Percentiles rank a stretch among this genome's conserved stretches.
Evolutionary conservation across 257 asterid genomes (phyloP).

Genomic region (Craterostigma plantagineum): DNA sequence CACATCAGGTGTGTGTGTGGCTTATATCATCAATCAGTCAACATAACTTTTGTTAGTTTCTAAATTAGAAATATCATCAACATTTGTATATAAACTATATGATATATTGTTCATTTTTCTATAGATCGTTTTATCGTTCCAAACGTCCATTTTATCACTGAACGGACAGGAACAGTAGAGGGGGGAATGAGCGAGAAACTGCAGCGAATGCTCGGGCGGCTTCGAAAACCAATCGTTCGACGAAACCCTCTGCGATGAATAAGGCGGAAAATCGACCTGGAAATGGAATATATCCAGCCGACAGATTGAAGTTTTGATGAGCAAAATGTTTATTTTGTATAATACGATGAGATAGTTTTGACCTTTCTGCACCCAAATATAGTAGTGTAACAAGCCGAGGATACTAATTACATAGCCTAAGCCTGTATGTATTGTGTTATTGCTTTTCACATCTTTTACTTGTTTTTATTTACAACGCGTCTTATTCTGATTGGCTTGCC

Average conservation of each 20-base stretch:
- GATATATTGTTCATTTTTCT: background rate
- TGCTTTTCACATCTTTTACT: too few relatives aligned
- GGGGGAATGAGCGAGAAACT: too few relatives aligned
- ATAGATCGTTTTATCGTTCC: background rate
- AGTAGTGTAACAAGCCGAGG: too few relatives aligned
- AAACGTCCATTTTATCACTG: background rate
- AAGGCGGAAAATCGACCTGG: background rate
- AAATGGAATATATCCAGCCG: conserved; percentile 1
- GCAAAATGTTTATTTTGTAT: too few relatives aligned
- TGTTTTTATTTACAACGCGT: too few relatives aligned
- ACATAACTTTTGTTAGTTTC: too few relatives aligned
- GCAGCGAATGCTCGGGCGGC: too few relatives aligned
- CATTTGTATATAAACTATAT: background rate
- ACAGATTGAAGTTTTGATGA: background rate
- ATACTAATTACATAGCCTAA: too few relatives aligned
- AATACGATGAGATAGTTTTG: too few relatives aligned
- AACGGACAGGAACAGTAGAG: background rate
- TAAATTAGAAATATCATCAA: background rate
- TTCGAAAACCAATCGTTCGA: background rate
- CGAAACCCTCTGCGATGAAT: background rate
- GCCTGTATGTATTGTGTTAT: too few relatives aligned
- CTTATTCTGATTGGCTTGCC: too few relatives aligned
- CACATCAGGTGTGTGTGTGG: conserved; percentile 50
- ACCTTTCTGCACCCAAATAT: too few relatives aligned
- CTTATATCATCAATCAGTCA: background rate